phyloP scores from a whole-genome alignment of 2,329 filamentous ascomycete genomes.

The Curvularia verruculosa region DNA sequence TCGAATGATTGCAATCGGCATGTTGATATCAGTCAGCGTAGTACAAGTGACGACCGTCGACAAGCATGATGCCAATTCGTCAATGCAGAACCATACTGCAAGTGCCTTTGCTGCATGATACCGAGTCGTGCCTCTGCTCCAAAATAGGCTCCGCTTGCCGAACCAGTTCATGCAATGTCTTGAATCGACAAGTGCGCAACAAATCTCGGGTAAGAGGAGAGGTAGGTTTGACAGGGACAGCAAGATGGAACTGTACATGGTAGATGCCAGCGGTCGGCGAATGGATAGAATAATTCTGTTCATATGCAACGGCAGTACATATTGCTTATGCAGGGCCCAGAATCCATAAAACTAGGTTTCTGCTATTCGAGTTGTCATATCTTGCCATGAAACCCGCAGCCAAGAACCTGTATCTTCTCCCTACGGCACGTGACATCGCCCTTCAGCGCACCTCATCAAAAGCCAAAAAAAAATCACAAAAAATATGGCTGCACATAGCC shows the following conservation, averaged over 20 bases:
- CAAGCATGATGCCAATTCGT: not conserved
- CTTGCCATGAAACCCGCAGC: not conserved
- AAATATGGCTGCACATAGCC: not conserved
- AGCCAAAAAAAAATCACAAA: not conserved
- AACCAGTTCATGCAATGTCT: constrained; percentile 21
- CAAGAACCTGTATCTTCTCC: not conserved
- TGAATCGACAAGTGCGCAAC: constrained; percentile 10
- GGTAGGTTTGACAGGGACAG: constrained; percentile 28
- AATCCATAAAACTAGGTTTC: not conserved
- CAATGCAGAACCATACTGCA: not conserved
- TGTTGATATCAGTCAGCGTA: not conserved
- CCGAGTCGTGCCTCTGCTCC: constrained; percentile 1
- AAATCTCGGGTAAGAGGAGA: constrained; percentile 19
- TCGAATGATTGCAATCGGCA: constrained; percentile 8
- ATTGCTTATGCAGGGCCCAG: constrained; percentile 17
- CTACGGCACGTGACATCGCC: constrained; percentile 4
- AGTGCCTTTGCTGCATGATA: constrained; percentile 4
- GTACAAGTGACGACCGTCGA: not conserved
- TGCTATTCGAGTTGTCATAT: not conserved
- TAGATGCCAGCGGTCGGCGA: constrained; percentile 15
- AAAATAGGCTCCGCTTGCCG: constrained; percentile 3
- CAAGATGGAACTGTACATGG: constrained; percentile 18
- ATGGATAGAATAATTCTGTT: not conserved
- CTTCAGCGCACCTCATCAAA: not conserved
- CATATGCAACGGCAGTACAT: constrained; percentile 11